phyloP scores from a whole-genome alignment of 1,284 basidiomycete species.

The Boletus sp. region DNA sequence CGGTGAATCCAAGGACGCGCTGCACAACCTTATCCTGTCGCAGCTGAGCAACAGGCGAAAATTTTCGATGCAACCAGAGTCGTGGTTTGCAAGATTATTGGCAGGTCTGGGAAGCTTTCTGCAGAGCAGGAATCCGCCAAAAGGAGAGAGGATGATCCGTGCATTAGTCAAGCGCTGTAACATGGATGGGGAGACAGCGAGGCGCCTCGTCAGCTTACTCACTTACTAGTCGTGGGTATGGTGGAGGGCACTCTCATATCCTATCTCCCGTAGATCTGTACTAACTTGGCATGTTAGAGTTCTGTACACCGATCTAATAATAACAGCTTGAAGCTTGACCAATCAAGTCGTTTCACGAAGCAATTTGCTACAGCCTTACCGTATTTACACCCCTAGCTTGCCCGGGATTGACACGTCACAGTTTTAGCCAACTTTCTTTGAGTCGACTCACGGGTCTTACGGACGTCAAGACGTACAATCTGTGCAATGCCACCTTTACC shows the following conservation, averaged over 20 bases:
- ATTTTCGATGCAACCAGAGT: conserved; percentile 26
- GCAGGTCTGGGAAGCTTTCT: conserved; percentile 22
- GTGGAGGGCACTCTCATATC: too few species aligned
- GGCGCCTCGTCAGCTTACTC: conserved; percentile 16
- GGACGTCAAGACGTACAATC: too few species aligned
- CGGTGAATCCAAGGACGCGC: conserved; percentile 15
- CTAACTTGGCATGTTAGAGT: background rate
- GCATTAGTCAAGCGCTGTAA: conserved; percentile 27
- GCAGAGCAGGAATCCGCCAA: conserved; percentile 22
- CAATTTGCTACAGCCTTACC: background rate
- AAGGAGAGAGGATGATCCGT: conserved; percentile 26
- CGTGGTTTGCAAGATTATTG: conserved; percentile 26
- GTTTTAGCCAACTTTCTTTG: background rate
- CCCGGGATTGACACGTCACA: too few species aligned
- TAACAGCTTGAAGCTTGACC: background rate
- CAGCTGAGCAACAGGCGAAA: conserved; percentile 14
- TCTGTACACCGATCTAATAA: background rate
- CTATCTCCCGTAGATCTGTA: background rate
- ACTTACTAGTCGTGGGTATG: background rate
- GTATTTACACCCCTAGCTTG: too few species aligned
- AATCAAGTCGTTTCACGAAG: background rate
- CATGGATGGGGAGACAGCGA: conserved; percentile 30
- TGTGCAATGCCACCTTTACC: too few species aligned
- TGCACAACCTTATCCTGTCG: conserved; percentile 20
- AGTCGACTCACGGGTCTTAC: background rate